Percentiles rank a stretch among this genome's conserved stretches.
Evolutionary conservation across 2,329 filamentous ascomycete genomes (phyloP).

Genomic region (Tolypocladium inflatum): DNA sequence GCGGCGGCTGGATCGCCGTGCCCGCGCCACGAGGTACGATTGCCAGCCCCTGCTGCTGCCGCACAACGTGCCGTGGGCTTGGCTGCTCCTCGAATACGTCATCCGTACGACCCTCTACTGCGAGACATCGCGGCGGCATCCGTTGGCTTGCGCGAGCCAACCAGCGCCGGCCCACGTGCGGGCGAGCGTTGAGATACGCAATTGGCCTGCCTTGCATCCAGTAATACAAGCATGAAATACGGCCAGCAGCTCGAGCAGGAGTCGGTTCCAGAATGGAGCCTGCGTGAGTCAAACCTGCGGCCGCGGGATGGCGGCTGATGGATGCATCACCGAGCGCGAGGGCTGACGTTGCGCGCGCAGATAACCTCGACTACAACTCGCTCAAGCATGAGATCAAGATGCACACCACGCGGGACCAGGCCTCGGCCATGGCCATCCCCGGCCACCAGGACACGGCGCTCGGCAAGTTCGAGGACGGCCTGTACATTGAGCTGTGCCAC

Average conservation of each 20-base stretch:
- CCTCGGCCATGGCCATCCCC: constrained; percentile 63
- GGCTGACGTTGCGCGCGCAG: constrained; percentile 25
- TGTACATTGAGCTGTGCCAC: constrained; percentile 59
- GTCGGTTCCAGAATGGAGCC: constrained; percentile 74
- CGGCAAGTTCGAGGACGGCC: constrained; percentile 57
- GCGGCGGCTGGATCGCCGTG: neutral
- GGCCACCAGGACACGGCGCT: constrained; percentile 53
- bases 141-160: neutral
- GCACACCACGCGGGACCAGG: constrained; percentile 63
- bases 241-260: constrained; percentile 55
- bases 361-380: constrained; percentile 85
- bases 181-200: neutral
- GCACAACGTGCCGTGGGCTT: neutral
- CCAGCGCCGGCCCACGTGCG: neutral
- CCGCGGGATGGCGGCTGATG: neutral
- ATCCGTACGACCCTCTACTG: neutral
- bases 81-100: neutral
- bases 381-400: constrained; percentile 78
- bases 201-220: neutral
- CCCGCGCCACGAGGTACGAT: neutral
- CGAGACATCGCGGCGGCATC: neutral
- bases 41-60: neutral
- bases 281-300: constrained; percentile 43
- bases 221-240: constrained; percentile 26
- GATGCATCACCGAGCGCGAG: neutral